Evolutionary conservation across 2,329 filamentous ascomycete species (phyloP).

Genomic region (Pseudogymnoascus sp.): DNA sequence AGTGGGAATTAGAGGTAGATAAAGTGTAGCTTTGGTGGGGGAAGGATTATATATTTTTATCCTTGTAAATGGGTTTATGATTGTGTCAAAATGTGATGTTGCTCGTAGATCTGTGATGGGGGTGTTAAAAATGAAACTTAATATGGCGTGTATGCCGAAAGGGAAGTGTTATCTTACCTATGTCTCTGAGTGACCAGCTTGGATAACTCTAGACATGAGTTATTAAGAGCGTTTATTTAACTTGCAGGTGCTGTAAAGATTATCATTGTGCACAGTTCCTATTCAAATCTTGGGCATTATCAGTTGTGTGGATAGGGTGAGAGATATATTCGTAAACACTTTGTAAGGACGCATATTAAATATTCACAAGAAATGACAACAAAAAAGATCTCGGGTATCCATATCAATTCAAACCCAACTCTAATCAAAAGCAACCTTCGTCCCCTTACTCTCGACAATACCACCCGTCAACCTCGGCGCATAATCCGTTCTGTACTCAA

Average conservation of each 20-base stretch:
- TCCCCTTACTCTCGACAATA: conserved; percentile 70
- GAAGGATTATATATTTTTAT: background rate
- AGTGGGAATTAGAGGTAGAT: background rate
- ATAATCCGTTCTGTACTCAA: conserved; percentile 38
- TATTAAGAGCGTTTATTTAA: no score
- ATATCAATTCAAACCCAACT: background rate
- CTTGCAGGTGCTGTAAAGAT: no score
- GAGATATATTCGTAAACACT: no score
- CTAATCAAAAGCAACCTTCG: conserved; percentile 62
- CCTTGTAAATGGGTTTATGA: background rate
- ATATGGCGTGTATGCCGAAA: no score
- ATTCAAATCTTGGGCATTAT: no score
- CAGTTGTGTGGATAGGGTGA: no score
- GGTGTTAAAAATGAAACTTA: no score
- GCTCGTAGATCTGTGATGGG: no score
- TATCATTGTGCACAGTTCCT: no score
- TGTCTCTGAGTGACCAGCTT: background rate
- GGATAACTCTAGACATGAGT: no score
- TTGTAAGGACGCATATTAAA: no score
- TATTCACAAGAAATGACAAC: background rate
- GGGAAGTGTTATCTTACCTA: background rate
- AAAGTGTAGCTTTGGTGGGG: background rate
- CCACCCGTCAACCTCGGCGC: conserved; percentile 63
- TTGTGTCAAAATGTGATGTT: no score
- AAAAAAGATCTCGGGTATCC: background rate